Base-by-base conservation (phyloP, 1,284 basidiomycete species). In the Naganishia cerealis region DNA sequence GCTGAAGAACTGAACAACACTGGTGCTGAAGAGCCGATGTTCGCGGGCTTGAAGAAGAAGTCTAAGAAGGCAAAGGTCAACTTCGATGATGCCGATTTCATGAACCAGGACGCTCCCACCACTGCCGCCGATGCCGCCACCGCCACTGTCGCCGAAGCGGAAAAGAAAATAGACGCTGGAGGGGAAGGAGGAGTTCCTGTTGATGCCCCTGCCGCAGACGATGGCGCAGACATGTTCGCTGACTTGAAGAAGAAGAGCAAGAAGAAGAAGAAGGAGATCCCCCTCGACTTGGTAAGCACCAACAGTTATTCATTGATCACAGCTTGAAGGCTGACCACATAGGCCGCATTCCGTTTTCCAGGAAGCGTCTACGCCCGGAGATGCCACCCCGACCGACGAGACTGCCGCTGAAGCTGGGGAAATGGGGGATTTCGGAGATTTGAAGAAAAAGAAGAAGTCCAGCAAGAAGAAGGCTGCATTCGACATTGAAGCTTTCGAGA, bases 401-500 rank as follows among this genome's bases (percentile, higher is more conserved):
- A 55, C 67, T 24, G 62, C 71, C 12, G 67, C 70, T 4, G 70
- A 69, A 33, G 59, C 69, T 24, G 65, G 74, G 3, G 70, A 72
- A 48, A 72, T 80, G 55, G 81, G 80, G 50, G 83, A 82, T 66
- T 81, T 82, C 38, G 74, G 79, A 24, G 81, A 82, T 68, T 69
- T 83, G 33, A 82, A 82, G 70, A 81, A 82, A 72, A 83, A 83
- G 75, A 84, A 83, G 81, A 84, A 83, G 78, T 83, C 82, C 73
- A 58, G 55, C 55, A 77, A 77, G 72, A 83, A 82, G 72, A 82
- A 81, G 76, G 75, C 76, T 16, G 81, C 82, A 8, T 80, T 82
- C 57, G 84, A 84, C 71, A 80, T 84, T 71, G 80, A 93, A 76
- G 91, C 90, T 0, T 92, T 93, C 75, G 93, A 94, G 84, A 94